Evolutionary conservation across 176 grass and related monocot genomes (phyloP), one percentile per base, ranked within the genome.

Genomic region (Juncus effusus): DNA sequence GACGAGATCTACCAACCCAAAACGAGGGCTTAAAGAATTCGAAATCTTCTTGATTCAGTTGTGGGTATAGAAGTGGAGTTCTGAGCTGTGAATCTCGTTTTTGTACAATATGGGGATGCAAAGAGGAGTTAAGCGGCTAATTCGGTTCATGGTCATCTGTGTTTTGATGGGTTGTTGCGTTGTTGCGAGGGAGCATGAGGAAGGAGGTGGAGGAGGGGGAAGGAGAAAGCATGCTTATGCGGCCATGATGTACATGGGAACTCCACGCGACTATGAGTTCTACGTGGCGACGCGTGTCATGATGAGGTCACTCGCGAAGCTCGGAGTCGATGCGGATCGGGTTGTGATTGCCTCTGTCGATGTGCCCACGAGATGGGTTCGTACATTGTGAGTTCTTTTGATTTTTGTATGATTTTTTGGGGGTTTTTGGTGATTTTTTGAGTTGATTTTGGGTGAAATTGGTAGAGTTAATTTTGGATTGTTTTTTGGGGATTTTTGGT

Each of bases 191-290:
- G 72, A 13, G 56, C 75, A 16, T 63, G 63, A 42, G 15, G 83
- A 38, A 14, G 65, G 13, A 40, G 19, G 19, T 59, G 63, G 37
- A 16, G 83, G 19, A 14, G 59, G 42, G 38, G 75, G 40, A 55
- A 0, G 57, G 56, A 63, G 79, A 63, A 61, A 62, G 53, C 67
- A 95, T 74, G 90, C 90, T 38, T 95, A 95, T 64, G 90, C 78
- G 40, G 86, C 85, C 61, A 95, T 95, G 90, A 89, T 95, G 90
- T 95, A 95, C 82, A 95, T 89, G 90, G 90, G 90, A 67, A 95
- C 90, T 55, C 90, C 90, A 7, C 73, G 85, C 36, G 90, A 95
- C 69, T 95, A 95, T 72, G 90, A 95, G 76, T 95, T 95, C 90
- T 95, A 95, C 68, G 90, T 95, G 13, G 90, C 90, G 64, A 95